These are phyloP conservation scores for Mortierella sp. DNA, from an alignment of 371 early-diverging fungal genomes.

Conservation along the genomic window DNA sequence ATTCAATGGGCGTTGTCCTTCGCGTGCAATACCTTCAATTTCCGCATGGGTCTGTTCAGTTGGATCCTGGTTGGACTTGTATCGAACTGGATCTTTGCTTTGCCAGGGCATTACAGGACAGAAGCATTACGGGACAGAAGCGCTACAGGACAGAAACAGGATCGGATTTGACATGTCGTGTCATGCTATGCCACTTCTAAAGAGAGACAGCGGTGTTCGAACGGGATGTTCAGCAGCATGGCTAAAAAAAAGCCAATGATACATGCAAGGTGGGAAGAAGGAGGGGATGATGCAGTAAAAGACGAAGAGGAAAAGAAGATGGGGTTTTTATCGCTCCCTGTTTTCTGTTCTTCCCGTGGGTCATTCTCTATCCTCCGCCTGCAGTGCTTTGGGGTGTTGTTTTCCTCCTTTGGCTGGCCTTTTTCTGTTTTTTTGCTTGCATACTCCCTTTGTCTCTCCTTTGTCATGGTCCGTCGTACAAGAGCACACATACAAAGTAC, in stretches of 20 bases:
- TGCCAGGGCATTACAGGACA: neutral
- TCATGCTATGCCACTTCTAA: neutral
- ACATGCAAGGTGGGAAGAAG: slow-evolving; percentile 6
- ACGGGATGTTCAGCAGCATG: slow-evolving; percentile 9
- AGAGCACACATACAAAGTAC: neutral
- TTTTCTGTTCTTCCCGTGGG: slow-evolving; percentile 7
- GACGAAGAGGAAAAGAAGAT: neutral
- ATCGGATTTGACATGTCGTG: neutral
- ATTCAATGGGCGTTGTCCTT: neutral
- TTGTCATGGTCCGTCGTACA: slow-evolving; percentile 11
- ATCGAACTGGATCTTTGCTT: neutral
- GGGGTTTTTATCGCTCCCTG: neutral
- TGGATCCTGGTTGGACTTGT: neutral
- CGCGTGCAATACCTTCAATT: slow-evolving; percentile 10
- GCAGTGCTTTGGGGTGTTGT: slow-evolving; percentile 3
- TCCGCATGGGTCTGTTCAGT: neutral
- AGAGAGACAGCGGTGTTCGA: neutral
- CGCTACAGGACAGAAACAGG: neutral
- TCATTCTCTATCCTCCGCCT: slow-evolving; percentile 7
- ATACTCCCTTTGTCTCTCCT: neutral
- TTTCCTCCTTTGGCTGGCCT: neutral
- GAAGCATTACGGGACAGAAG: neutral
- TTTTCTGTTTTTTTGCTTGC: neutral
- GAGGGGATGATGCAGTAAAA: neutral
- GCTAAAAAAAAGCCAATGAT: slow-evolving; percentile 4